Evolutionary conservation across 441 rosid species (phyloP), one percentile per base, ranked within the genome.

Genomic region (Croton laevigatus): DNA sequence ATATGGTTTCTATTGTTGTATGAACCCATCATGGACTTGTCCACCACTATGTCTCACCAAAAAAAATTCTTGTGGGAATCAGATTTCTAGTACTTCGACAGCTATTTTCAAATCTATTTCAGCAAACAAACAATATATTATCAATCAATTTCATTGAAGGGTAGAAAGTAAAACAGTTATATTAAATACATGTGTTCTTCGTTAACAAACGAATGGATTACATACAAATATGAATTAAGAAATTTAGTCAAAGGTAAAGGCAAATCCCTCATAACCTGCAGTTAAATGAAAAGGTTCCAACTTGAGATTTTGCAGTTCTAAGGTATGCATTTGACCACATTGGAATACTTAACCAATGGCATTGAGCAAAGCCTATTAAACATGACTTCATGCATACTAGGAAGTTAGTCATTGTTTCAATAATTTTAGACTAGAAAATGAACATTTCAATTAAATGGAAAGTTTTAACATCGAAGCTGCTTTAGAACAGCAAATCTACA

Each of bases 21-120:
- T 34, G 87, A 52, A 69, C 80, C 80, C 86, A 84, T 88, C 81
- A 73, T 69, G 57, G 66, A 42, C 32, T 27, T 27, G 55, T 62
- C 76, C 55, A 72, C 20, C 23, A 49, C 58, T 65, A 14, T 42
- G 53, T 66, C 52, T 66, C 62, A 61, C 17, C 40, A 44, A 63
- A 19, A 8, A 48, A 62, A n/a, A n/a, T n/a, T n/a, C 45, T 63
- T 20, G 20, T 6, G 59, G 6, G 55, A 34, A 63, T 46, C 69
- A 64, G 38, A 63, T 37, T 55, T 37, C 60, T 40, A 62, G 46
- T 2, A 37, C 55, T 63, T 59, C 32, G 34, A 55, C 42, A 27
- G 36, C 32, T 27, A 32, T n/a, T 19, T 55, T 71, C 49, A 32
- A 9, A 54, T 45, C 68, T 52, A 62, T 7, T 22, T 23, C 46